Conservation (phyloP, 164 flowering plant species). For the Euptelea pleiosperma region DNA sequence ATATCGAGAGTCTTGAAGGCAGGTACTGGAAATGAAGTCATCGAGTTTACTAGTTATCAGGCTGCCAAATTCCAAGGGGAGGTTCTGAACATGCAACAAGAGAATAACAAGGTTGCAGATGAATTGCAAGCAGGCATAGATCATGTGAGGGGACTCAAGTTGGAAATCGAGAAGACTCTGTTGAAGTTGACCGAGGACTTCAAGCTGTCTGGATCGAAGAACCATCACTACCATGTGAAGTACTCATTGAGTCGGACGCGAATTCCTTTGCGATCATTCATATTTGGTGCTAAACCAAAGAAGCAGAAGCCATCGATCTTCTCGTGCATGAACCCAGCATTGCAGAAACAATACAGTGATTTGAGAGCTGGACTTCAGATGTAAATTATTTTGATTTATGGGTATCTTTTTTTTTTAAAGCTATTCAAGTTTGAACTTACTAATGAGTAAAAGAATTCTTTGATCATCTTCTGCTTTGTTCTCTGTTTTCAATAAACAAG, state of each 20-base stretch:
- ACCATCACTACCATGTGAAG: conserved; percentile 8
- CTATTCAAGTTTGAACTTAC: too few species aligned
- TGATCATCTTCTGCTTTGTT: too few species aligned
- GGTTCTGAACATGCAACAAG: conserved; percentile 84
- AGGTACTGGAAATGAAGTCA: conserved; percentile 41
- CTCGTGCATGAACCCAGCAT: conserved; percentile 52
- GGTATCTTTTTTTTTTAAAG: background rate
- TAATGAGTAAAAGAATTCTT: too few species aligned
- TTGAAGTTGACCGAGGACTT: conserved; percentile 45
- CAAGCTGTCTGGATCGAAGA: conserved; percentile 37
- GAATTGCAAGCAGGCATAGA: conserved; percentile 76
- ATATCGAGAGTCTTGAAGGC: conserved; percentile 45
- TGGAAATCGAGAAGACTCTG: conserved; percentile 53
- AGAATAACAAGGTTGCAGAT: conserved; percentile 74
- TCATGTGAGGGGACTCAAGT: conserved; percentile 45
- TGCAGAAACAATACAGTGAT: conserved; percentile 40
- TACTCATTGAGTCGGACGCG: conserved; percentile 31
- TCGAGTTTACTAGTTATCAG: conserved; percentile 55
- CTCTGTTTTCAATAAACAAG: too few species aligned
- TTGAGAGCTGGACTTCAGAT: conserved; percentile 16
- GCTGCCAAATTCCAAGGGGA: conserved; percentile 93
- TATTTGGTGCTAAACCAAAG: conserved; percentile 59
- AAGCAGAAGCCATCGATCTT: conserved; percentile 55
- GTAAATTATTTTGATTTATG: conserved; percentile 6
- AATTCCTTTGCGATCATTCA: conserved; percentile 65